A percentile compares a stretch with the other conserved stretches of the same genome.
Conservation (phyloP, 2,329 filamentous ascomycete species). For the Gaeumannomyces sp. region DNA sequence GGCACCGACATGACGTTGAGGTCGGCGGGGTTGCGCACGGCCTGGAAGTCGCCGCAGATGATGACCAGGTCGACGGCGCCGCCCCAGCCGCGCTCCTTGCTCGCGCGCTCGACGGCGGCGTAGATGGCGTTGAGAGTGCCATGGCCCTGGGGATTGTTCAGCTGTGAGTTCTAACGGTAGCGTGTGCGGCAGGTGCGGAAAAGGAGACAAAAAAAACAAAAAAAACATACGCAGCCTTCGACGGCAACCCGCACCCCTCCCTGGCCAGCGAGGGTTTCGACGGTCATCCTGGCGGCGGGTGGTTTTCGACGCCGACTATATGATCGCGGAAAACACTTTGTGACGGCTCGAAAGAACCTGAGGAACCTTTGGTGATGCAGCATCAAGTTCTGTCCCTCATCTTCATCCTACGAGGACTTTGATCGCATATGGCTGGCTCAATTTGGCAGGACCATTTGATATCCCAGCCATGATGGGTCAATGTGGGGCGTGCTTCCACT, state of each 20-base stretch:
- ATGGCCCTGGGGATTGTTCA: constrained; percentile 60
- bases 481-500: not conserved
- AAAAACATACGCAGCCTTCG: constrained; percentile 70
- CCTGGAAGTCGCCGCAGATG: constrained; percentile 94
- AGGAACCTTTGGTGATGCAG: not conserved
- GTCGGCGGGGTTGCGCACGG: constrained; percentile 82
- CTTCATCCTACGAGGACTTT: not conserved
- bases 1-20: constrained; percentile 86
- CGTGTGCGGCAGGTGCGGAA: too few relatives aligned
- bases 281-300: constrained; percentile 21
- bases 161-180: too few relatives aligned
- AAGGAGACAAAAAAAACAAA: not conserved
- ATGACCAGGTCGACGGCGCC: constrained; percentile 76
- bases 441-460: too few relatives aligned
- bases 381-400: not conserved
- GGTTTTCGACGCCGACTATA: not conserved
- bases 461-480: too few relatives aligned
- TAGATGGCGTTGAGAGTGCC: constrained; percentile 91
- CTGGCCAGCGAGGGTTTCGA: constrained; percentile 24
- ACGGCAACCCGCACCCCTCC: constrained; percentile 68
- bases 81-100: constrained; percentile 67
- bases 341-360: not conserved
- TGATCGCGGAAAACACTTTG: not conserved
- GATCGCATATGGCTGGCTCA: too few relatives aligned
- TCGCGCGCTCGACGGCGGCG: constrained; percentile 63